Evolutionary conservation across 768 basidiomycete species (phyloP).

Genomic region (Suillus weaverae): DNA sequence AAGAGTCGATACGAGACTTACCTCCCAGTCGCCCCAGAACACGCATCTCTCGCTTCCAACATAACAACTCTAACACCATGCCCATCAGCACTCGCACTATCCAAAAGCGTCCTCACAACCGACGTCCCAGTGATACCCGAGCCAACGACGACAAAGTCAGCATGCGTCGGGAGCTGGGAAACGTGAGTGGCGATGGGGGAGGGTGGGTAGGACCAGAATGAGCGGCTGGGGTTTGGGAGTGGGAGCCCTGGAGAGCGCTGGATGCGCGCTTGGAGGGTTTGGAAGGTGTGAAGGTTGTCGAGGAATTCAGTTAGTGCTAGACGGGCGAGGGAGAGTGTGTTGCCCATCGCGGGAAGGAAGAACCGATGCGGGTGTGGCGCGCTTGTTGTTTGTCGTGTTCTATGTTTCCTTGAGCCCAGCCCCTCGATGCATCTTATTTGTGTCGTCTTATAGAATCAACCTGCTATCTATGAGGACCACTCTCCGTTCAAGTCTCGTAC

Average conservation of each 20-base stretch:
- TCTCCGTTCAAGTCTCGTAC: background rate
- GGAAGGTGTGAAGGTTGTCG: constrained; percentile 21
- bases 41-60: constrained; percentile 78
- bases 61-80: constrained; percentile 54
- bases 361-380: background rate
- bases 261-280: constrained; percentile 34
- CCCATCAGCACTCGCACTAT: constrained; percentile 27
- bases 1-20: constrained; percentile 25
- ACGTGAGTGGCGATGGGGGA: constrained; percentile 46
- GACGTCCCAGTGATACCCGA: constrained; percentile 76
- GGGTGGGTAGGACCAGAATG: constrained; percentile 65
- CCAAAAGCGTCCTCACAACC: constrained; percentile 54
- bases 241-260: constrained; percentile 57
- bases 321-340: constrained; percentile 22
- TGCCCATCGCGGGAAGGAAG: constrained; percentile 24
- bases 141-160: constrained; percentile 71
- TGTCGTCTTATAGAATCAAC: background rate
- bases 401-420: too few species aligned
- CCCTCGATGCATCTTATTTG: too few species aligned
- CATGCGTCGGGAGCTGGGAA: constrained; percentile 37
- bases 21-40: constrained; percentile 76
- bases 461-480: background rate
- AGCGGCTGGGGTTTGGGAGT: constrained; percentile 46
- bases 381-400: too few species aligned
- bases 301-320: constrained; percentile 22